These are phyloP conservation scores for Oryza meyeriana DNA, from an alignment of 176 grass and related monocot species.

Conservation along the genomic window DNA sequence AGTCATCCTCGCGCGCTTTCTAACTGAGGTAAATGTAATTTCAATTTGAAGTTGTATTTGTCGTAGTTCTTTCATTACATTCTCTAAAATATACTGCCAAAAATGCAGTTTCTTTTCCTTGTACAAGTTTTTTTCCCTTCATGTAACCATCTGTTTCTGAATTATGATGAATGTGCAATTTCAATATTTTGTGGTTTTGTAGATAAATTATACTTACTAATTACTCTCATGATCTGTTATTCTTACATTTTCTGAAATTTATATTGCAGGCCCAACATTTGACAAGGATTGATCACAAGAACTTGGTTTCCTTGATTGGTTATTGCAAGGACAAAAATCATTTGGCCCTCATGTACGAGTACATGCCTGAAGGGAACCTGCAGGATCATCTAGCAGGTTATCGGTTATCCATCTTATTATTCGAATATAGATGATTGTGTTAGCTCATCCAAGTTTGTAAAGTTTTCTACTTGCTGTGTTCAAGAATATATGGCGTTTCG, in stretches of 20 bases:
- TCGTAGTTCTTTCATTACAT: neutral
- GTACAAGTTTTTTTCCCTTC: neutral
- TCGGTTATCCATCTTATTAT: constrained; percentile 29
- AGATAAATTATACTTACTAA: neutral
- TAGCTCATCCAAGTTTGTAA: neutral
- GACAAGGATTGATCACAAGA: constrained; percentile 65
- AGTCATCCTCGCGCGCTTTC: constrained; percentile 52
- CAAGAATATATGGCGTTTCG: too few species aligned
- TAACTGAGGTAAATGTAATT: constrained; percentile 55
- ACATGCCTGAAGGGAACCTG: constrained; percentile 40
- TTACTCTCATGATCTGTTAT: neutral
- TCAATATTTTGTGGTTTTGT: neutral
- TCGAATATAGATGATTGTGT: constrained; percentile 2
- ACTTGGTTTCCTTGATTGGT: constrained; percentile 62
- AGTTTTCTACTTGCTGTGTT: neutral
- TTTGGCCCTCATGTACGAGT: constrained; percentile 47
- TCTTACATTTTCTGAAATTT: neutral
- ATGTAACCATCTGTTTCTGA: neutral
- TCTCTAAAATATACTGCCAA: neutral
- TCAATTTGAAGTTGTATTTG: neutral
- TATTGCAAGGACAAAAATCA: constrained; percentile 58
- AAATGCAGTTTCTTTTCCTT: neutral
- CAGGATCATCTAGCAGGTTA: constrained; percentile 47
- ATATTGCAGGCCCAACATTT: constrained; percentile 50
- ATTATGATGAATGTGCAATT: neutral